Base-by-base conservation (phyloP, 129 eudicot genomes). In the Sambucus nigra region DNA sequence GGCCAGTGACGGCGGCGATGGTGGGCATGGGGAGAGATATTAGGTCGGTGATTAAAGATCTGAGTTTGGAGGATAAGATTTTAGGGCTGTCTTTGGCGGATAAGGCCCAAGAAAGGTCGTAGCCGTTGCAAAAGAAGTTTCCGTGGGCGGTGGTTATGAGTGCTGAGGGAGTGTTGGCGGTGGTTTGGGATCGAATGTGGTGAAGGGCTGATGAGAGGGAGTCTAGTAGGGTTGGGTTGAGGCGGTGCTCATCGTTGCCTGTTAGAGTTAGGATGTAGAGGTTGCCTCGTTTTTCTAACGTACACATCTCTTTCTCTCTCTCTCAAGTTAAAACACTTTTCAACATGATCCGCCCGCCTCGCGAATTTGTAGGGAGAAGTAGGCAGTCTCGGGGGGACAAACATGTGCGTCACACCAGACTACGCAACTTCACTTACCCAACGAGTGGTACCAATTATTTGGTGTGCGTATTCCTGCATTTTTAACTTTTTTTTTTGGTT, bases 121-220 rank as follows among this genome's bases (percentile, higher is more conserved):
- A 88, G 65, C 94, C 96, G 22, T 88, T 88, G 74, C 82, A 80
- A 78, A 88, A 88, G 82, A 69, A 88, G 48, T 77, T 88, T 61
- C 94, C 96, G 0, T 77, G 69, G 42, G 91, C 75, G 29, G 94
- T 74, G 63, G 94, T 83, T 65, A 88, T 70, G 12, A 88, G 76
- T 70, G 78, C 87, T 19, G 86, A 44, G 9, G 89, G 45, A 13
- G 65, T 8, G 20, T 35, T 14, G 20, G 63, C 22, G 1, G 72
- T 51, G 67, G 81, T 11, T 42, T 76, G 76, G 2, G 80, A 68
- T 22, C 25, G 50, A 66, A 69, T 41, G 4, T 64, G 81, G 63
- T 21, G 51, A 42, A 87, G 51, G 0, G 76, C 69, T 15, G 73
- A 31, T 19, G 65, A 61, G 64, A 88, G 67, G 16, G 91, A 66